Percentiles rank a stretch among this genome's conserved stretches.
phyloP scores from a whole-genome alignment of 2,329 filamentous ascomycete genomes.

The Fusarium hostae region DNA sequence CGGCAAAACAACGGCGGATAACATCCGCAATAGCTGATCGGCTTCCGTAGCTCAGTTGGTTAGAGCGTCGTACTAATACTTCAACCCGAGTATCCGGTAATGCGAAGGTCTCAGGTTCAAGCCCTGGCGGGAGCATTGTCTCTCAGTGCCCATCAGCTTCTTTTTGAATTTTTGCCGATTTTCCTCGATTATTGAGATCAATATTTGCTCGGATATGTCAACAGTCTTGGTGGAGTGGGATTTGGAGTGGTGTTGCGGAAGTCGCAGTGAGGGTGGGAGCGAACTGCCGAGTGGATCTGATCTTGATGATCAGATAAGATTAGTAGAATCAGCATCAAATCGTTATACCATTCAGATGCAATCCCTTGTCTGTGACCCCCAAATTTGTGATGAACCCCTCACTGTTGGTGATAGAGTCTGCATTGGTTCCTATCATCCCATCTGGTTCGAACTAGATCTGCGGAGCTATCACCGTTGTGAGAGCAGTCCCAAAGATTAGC shows the following conservation, averaged over 20 bases:
- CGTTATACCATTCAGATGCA: slow-evolving; percentile 5
- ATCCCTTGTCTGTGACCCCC: slow-evolving; percentile 8
- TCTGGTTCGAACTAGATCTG: background rate
- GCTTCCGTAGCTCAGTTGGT: slow-evolving; percentile 48
- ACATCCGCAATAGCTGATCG: slow-evolving; percentile 26
- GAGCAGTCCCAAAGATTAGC: background rate
- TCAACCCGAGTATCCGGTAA: slow-evolving; percentile 33
- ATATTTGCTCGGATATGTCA: background rate
- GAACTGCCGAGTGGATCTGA: slow-evolving; percentile 14
- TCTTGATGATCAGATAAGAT: slow-evolving; percentile 35
- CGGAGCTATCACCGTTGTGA: background rate
- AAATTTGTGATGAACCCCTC: background rate
- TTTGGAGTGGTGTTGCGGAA: background rate
- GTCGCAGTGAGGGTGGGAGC: background rate
- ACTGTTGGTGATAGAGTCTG: background rate
- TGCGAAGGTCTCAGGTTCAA: slow-evolving; percentile 47
- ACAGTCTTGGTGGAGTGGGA: background rate
- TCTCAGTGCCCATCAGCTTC: slow-evolving; percentile 34
- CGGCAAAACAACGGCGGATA: background rate
- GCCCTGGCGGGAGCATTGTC: slow-evolving; percentile 43
- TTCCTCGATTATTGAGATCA: background rate
- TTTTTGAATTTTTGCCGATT: background rate
- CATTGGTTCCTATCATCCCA: background rate
- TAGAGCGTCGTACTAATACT: slow-evolving; percentile 48
- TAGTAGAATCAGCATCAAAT: slow-evolving; percentile 1